Base-by-base conservation (phyloP, 352 stramenopile species). In the Pythium monospermum region DNA sequence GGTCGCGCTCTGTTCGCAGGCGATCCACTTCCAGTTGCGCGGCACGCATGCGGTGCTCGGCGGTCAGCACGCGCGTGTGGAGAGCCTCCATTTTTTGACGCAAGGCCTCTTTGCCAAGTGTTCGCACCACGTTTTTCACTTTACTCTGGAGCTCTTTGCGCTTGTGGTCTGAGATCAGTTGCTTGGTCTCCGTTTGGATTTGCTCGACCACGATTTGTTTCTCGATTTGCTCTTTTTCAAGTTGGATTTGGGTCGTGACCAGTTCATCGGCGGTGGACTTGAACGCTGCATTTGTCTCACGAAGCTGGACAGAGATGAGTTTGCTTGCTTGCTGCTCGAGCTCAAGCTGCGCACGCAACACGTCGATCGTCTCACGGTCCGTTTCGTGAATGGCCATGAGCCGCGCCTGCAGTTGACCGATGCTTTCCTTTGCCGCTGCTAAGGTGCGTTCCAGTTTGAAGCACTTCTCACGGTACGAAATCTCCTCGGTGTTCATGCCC, bases 1-100 rank as follows among this genome's bases (percentile, higher is more conserved):
- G 45, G 6, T 72, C 49, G 15, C 67, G 61, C 28, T 87, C 73
- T 49, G 52, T 40, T 46, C 46, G 50, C 5, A 67, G 65, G 21
- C 65, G 47, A 4, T 44, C 56, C 40, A 56, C 56, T 39, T 86
- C 66, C 4, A 85, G 49, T 51, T 84, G 71, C 7, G 74, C 68
- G 0, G 61, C 67, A 2, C 71, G 72, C 70, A 83, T 76, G 18
- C 57, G 55, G 22, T 88, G 74, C 41, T 88, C 77, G 0, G 77
- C 73, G 4, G 70, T 59, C 26, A 86, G 66, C 3, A 66, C 59
- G 22, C 74, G 64, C 0, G 59, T 70, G 38, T 83, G 64, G 7
- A 88, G 53, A 12, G 59, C 57, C 47, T 85, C 77, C 61, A 85
- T 73, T n/a, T 88, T 86, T 7, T 77, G 66, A 4, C 58, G 65